Base-by-base conservation (phyloP, 225 moss, liverwort and hornwort genomes). In the Polytrichum formosum region DNA sequence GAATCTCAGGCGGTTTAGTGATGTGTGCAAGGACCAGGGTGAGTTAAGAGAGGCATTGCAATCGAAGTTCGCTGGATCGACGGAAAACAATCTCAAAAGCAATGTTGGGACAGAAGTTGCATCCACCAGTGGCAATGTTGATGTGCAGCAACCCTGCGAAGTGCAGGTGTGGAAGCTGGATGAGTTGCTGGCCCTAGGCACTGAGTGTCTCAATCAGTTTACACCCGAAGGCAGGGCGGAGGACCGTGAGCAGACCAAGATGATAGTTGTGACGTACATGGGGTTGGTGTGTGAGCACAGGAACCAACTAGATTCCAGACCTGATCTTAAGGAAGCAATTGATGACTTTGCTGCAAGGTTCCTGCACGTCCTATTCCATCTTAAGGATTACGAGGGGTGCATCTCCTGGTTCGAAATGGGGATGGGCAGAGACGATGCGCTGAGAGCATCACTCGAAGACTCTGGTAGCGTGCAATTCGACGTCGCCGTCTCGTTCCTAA, bases 351-450 rank as follows among this genome's bases (percentile, higher is more conserved):
- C 31, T 18, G 37, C 31, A 30, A 66, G 66, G 33, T 66, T 66
- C n/a, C 0, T 66, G 33, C 37, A 66, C 37, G 17, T 66, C 13
- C 20, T 66, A 46, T 66, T 30, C n/a, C 31, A 66, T 18, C 66
- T 66, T 5, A 6, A 66, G 37, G 66, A 66, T 35, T 66, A 66
- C n/a, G 16, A 33, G 66, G 66, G 16, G n/a, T 66, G 66, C 66
- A 66, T 66, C 30, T 1, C 2, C 5, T 66, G 66, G 30, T 66
- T 33, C 3, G 66, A 66, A 66, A 66, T 1, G 18, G 66, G 66
- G n/a, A 66, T 37, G 37, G 5, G 66, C 6, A 35, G 1, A 66
- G 17, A 66, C 1, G 66, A 66, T 66, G 66, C 20, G 66, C n/a
- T 66, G 33, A 66, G 35, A 66, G 35, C 1, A 66, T 66, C 30